Conservation (phyloP, 257 asterid genomes). For the Echites panduratus region DNA sequence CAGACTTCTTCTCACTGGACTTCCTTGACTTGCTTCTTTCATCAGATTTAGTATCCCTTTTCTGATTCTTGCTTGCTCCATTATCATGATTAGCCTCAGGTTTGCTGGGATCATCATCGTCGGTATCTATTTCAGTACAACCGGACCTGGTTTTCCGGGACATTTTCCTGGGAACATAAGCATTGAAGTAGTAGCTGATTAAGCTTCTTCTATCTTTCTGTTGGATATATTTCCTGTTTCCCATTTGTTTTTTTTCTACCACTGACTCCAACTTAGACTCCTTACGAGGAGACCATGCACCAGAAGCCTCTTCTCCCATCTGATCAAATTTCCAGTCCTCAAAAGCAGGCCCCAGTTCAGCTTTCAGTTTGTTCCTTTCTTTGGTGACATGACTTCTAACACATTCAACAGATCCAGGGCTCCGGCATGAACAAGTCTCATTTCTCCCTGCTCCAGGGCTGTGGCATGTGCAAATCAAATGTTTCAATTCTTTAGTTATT, state of each 20-base stretch:
- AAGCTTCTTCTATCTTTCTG: slow-evolving; percentile 14
- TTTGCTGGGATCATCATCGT: slow-evolving; percentile 5
- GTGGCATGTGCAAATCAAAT: neutral
- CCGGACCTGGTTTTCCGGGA: slow-evolving; percentile 1
- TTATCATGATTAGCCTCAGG: neutral
- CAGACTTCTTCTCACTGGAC: neutral
- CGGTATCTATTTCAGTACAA: slow-evolving; percentile 1
- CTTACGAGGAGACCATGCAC: slow-evolving; percentile 21
- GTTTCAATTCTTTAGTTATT: neutral
- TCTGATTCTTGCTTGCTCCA: neutral
- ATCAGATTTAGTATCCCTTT: neutral
- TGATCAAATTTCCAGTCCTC: slow-evolving; percentile 20
- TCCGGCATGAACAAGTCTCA: slow-evolving; percentile 9
- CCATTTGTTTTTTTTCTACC: slow-evolving; percentile 9
- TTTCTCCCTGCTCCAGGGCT: slow-evolving; percentile 20
- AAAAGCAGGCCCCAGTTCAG: slow-evolving; percentile 27
- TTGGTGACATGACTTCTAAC: slow-evolving; percentile 15
- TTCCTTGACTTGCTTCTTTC: neutral
- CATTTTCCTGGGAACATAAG: slow-evolving; percentile 12
- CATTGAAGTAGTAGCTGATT: slow-evolving; percentile 21
- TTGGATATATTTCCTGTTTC: slow-evolving; percentile 14
- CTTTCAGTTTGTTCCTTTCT: slow-evolving; percentile 15
- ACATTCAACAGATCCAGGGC: slow-evolving; percentile 22
- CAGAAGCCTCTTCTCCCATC: slow-evolving; percentile 25
- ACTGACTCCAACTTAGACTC: slow-evolving; percentile 13